Evolutionary conservation across 1,284 basidiomycete genomes (phyloP).

Genomic region (Ustilago sp.): DNA sequence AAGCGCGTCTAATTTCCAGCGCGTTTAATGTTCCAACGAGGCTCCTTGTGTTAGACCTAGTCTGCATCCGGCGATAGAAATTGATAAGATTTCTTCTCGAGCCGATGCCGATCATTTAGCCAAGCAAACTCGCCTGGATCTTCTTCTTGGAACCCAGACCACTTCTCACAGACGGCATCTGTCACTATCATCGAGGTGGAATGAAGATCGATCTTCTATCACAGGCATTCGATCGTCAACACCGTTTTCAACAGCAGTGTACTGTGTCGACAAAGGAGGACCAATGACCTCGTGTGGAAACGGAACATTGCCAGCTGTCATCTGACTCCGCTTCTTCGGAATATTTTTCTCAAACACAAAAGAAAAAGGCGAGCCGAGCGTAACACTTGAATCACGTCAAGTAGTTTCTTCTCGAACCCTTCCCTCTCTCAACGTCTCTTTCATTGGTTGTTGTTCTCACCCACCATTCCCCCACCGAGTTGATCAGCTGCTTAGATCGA

Average conservation of each 20-base stretch:
- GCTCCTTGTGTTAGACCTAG: constrained; percentile 3
- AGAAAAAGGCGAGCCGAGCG: constrained; percentile 16
- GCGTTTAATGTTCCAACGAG: no score
- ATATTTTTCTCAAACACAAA: constrained; percentile 6
- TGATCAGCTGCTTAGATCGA: not conserved
- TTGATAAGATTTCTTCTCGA: not conserved
- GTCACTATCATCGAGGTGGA: no score
- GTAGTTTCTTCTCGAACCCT: constrained; percentile 7
- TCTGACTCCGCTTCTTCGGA: constrained; percentile 20
- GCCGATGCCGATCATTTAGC: constrained; percentile 10
- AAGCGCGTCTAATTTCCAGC: constrained; percentile 10
- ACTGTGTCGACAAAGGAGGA: not conserved
- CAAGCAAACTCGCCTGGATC: not conserved
- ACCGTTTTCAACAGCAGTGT: no score
- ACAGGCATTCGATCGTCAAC: not conserved
- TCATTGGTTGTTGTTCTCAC: constrained; percentile 8
- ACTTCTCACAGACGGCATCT: no score
- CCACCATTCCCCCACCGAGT: not conserved
- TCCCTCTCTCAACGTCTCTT: not conserved
- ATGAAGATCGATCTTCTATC: no score
- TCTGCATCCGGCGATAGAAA: not conserved
- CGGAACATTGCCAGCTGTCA: constrained; percentile 21
- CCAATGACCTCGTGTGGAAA: constrained; percentile 4
- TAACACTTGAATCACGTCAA: not conserved
- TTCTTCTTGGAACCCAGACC: not conserved